phyloP scores from a whole-genome alignment of 805 yeast genomes.

The Yarrowia sp. region DNA sequence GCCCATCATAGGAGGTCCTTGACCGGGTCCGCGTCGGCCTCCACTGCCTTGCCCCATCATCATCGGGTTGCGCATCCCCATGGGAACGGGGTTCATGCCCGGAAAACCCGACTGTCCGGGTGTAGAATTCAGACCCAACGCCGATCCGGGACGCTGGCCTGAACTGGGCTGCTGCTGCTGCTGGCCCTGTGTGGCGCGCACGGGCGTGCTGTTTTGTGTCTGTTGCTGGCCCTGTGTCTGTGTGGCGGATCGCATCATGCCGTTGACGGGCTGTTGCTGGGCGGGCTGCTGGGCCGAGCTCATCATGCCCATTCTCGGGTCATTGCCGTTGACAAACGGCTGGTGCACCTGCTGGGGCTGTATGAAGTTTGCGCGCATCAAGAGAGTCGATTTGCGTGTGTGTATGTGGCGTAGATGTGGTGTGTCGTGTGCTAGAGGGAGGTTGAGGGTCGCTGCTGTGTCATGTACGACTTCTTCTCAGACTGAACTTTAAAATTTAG shows the following conservation, averaged over 20 bases:
- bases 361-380: constrained; percentile 27
- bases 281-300: background rate
- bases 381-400: background rate
- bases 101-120: constrained; percentile 17
- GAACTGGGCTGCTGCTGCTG: background rate
- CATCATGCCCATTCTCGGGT: constrained; percentile 27
- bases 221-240: constrained; percentile 12
- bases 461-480: background rate
- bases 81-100: constrained; percentile 21
- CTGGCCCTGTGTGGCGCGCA: constrained; percentile 1
- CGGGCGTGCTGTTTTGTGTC: constrained; percentile 22
- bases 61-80: constrained; percentile 25
- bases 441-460: constrained; percentile 1
- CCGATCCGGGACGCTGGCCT: constrained; percentile 17
- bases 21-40: constrained; percentile 18
- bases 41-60: constrained; percentile 21
- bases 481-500: background rate
- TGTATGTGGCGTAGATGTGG: background rate
- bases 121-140: background rate
- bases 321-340: constrained; percentile 19
- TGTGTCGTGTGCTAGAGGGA: background rate
- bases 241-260: constrained; percentile 20
- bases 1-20: constrained; percentile 13
- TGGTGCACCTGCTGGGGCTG: constrained; percentile 25
- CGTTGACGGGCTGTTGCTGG: constrained; percentile 18